Evolutionary conservation across 768 basidiomycete species (phyloP), one percentile per base, ranked within the genome.

Genomic region (Stropharia rugosoannulata): DNA sequence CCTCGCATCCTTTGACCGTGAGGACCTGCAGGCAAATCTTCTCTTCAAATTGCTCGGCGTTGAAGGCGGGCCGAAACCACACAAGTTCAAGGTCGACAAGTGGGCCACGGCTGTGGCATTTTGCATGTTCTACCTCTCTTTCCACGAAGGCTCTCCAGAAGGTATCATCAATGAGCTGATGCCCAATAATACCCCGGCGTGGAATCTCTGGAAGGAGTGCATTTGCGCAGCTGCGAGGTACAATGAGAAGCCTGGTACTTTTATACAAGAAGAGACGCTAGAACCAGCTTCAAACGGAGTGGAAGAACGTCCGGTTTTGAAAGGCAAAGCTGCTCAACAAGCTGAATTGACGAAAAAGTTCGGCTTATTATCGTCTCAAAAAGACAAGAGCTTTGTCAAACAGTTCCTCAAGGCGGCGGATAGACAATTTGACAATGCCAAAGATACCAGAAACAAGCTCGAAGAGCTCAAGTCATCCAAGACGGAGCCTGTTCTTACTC

Each of bases 171-270:
- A 54, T 18, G 49, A 57, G 25, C 38, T 60, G 8, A 57, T 60
- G 19, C 55, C 59, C n/a, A 59, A 60, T 27, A 43, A 50, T 27
- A 60, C 59, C 9, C 52, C 52, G 3, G 55, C 49, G 9, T 60
- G 59, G 59, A 50, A 49, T 13, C 37, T 54, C 3, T 56, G 56
- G 55, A 57, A 57, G 49, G n/a, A 46, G 15, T 46, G 37, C 8
- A 55, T 60, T 9, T 40, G 38, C 18, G 43, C n/a, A 10, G 52
- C 59, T 4, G 50, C 57, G 16, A 46, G 22, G 22, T 25, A 12
- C 19, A 4, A 46, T 6, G 8, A 6, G 3, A 41, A 12, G 15
- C 40, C 18, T 6, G 18, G n/a, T 32, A 32, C 29, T 32, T 32
- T 32, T 32, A 7, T 32, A 7, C 29, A 7, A 32, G 29, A 32